Evolutionary conservation across 2,329 filamentous ascomycete species (phyloP).

Genomic region (Colletotrichum scovillei): DNA sequence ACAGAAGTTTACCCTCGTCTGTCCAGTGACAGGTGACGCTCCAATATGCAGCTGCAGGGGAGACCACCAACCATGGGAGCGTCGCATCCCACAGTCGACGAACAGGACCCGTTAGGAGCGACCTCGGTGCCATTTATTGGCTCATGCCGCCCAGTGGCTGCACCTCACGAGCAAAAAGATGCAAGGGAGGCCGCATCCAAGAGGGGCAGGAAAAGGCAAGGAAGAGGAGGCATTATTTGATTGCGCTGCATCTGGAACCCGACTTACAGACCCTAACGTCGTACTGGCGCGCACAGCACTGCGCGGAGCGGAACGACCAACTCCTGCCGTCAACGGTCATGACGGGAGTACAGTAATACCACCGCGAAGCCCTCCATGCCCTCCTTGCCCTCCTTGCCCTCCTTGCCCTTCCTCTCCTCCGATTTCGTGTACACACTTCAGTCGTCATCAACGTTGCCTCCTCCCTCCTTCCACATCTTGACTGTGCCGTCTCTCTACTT

Average conservation of each 20-base stretch:
- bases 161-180: conserved; percentile 24
- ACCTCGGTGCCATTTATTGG: conserved; percentile 28
- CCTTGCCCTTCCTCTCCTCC: conserved; percentile 5
- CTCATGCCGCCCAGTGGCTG: conserved; percentile 25
- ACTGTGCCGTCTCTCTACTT: not conserved
- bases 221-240: conserved; percentile 29
- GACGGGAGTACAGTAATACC: not conserved
- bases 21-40: conserved; percentile 32
- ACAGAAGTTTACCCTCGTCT: conserved; percentile 6
- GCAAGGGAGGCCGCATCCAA: conserved; percentile 28
- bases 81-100: conserved; percentile 19
- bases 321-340: not conserved
- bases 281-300: conserved; percentile 4
- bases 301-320: not conserved
- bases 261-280: conserved; percentile 12
- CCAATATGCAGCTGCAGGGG: conserved; percentile 32
- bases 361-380: conserved; percentile 5
- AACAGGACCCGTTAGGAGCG: conserved; percentile 21
- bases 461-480: not conserved
- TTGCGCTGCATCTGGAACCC: conserved; percentile 6
- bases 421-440: conserved; percentile 26
- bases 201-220: conserved; percentile 29
- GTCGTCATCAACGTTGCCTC: conserved; percentile 33
- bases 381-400: conserved; percentile 21
- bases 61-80: conserved; percentile 16